Evolutionary conservation across 164 flowering plant genomes (phyloP).

Genomic region (Vitis cinerea): DNA sequence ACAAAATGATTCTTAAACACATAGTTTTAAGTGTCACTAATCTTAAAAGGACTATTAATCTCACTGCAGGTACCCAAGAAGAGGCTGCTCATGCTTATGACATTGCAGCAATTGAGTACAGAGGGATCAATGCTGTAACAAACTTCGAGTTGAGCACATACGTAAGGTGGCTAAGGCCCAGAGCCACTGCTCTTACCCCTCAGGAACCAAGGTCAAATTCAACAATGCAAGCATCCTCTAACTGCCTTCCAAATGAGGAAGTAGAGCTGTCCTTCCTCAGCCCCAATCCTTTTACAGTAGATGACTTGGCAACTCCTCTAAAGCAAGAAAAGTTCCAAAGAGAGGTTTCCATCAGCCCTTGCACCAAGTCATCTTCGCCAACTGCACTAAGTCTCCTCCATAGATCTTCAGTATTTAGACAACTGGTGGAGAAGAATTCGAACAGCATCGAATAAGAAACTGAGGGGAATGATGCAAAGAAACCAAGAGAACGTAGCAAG

Average conservation of each 20-base stretch:
- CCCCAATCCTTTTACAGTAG: slow-evolving; percentile 18
- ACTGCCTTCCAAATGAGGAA: slow-evolving; percentile 6
- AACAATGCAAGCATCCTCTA: slow-evolving; percentile 1
- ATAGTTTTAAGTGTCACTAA: background rate
- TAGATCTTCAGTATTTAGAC: slow-evolving; percentile 55
- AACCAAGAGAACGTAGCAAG: slow-evolving; percentile 4
- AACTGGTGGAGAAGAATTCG: slow-evolving; percentile 56
- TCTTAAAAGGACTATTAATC: background rate
- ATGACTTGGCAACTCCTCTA: slow-evolving; percentile 16
- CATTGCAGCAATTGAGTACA: slow-evolving; percentile 67
- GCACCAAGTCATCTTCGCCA: slow-evolving; percentile 34
- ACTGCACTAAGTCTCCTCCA: slow-evolving; percentile 64
- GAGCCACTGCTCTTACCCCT: slow-evolving; percentile 20
- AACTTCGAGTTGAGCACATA: slow-evolving; percentile 69
- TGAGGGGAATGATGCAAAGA: slow-evolving; percentile 19
- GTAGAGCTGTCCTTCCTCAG: slow-evolving; percentile 15
- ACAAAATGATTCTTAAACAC: background rate
- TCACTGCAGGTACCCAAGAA: slow-evolving; percentile 63
- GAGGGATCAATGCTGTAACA: slow-evolving; percentile 73
- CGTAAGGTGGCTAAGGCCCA: slow-evolving; percentile 67
- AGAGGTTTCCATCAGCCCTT: slow-evolving; percentile 24
- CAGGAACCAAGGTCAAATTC: slow-evolving; percentile 28
- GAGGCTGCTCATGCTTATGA: slow-evolving; percentile 79
- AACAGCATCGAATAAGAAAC: slow-evolving; percentile 19
- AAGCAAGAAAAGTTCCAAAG: slow-evolving; percentile 26